Evolutionary conservation across 2,329 filamentous ascomycete species (phyloP).

Genomic region (Stachybotrys echinatus): DNA sequence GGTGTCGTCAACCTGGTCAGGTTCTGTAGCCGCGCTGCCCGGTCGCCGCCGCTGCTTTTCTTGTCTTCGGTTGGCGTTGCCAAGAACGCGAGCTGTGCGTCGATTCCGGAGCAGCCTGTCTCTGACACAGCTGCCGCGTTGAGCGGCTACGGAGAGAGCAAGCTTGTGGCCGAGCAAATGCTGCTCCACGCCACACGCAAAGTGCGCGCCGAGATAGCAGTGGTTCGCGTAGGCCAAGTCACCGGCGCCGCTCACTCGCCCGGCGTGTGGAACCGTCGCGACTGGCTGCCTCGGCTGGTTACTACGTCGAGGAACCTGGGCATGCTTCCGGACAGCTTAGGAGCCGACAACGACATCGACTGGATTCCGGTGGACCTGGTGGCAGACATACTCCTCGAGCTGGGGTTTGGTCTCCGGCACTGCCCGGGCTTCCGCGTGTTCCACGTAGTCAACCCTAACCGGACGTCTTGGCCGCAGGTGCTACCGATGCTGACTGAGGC

Average conservation of each 20-base stretch:
- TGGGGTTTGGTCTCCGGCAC: too few species aligned
- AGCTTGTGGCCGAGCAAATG: neutral
- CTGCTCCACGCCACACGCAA: neutral
- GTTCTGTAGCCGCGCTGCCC: neutral
- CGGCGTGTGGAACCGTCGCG: too few species aligned
- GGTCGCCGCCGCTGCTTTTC: neutral
- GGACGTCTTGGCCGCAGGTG: neutral
- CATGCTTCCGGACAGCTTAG: too few species aligned
- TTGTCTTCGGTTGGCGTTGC: neutral
- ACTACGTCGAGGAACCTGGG: too few species aligned
- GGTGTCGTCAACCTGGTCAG: neutral
- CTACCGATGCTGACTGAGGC: neutral
- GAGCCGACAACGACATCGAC: too few species aligned
- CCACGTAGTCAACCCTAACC: too few species aligned
- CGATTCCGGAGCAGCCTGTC: neutral
- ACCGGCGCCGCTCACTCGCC: neutral
- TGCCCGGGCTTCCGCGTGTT: too few species aligned
- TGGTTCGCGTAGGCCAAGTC: neutral
- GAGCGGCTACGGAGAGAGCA: neutral
- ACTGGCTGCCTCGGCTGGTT: too few species aligned
- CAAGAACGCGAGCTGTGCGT: neutral
- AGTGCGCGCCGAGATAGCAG: neutral
- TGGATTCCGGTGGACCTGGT: too few species aligned
- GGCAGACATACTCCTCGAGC: too few species aligned
- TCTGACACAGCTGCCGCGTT: neutral